Evolutionary conservation across 768 basidiomycete species (phyloP).

Genomic region (Amanita jacksonii): DNA sequence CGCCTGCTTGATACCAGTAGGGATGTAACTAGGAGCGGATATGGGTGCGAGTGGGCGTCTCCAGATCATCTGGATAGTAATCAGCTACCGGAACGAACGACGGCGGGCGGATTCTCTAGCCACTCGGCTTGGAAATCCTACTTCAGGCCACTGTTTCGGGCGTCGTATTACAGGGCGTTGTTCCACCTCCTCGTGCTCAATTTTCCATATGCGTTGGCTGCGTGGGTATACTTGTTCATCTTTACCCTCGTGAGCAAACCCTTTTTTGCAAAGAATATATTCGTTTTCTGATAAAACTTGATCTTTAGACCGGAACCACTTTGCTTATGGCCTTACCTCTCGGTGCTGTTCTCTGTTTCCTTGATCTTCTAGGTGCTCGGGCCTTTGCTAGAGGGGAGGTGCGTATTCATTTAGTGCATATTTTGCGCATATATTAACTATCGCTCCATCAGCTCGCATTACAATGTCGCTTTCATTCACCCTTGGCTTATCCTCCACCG

Average conservation of each 20-base stretch:
- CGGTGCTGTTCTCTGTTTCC: constrained; percentile 69
- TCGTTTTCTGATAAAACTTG: neutral
- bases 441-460: constrained; percentile 41
- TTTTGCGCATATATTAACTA: neutral
- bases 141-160: constrained; percentile 49
- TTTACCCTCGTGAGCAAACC: constrained; percentile 62
- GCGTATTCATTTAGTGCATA: neutral
- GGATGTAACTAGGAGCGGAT: neutral
- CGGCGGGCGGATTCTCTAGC: neutral
- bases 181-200: constrained; percentile 68
- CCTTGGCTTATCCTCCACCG: constrained; percentile 51
- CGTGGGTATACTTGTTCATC: constrained; percentile 74
- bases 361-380: constrained; percentile 67
- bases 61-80: neutral
- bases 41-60: constrained; percentile 1
- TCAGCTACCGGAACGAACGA: neutral
- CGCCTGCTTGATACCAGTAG: neutral
- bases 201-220: constrained; percentile 68
- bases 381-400: constrained; percentile 66
- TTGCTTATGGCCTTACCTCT: constrained; percentile 72
- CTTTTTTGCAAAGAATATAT: constrained; percentile 2
- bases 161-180: constrained; percentile 53
- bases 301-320: constrained; percentile 59
- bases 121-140: constrained; percentile 38
- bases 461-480: constrained; percentile 62